Conservation (phyloP, 495 filamentous ascomycete genomes). For the Trichocladium uniseriatum region DNA sequence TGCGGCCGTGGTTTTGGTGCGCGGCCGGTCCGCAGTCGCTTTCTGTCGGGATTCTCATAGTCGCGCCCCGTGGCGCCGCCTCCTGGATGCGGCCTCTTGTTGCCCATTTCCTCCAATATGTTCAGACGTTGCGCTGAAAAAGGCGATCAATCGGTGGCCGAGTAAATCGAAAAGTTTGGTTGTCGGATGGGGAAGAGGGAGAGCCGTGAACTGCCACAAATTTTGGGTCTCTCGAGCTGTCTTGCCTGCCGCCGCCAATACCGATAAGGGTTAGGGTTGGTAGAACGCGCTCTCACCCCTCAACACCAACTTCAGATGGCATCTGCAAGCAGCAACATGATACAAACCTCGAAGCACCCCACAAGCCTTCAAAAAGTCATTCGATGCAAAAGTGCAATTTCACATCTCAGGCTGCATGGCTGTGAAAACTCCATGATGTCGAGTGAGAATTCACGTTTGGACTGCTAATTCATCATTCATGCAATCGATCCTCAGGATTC, state of each 20-base stretch:
- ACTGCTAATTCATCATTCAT: too few species aligned
- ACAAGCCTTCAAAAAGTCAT: too few species aligned
- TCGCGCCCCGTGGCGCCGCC: slow-evolving; percentile 15
- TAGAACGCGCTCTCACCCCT: too few species aligned
- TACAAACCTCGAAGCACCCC: too few species aligned
- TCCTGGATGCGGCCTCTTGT: slow-evolving; percentile 15
- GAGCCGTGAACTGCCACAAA: not conserved
- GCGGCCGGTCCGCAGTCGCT: slow-evolving; percentile 14
- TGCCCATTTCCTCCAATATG: slow-evolving; percentile 8
- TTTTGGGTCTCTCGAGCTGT: not conserved
- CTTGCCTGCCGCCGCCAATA: not conserved
- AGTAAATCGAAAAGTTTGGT: not conserved
- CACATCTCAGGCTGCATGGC: too few species aligned
- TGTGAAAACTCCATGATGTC: too few species aligned
- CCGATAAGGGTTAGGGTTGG: slow-evolving; percentile 11
- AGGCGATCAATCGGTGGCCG: not conserved
- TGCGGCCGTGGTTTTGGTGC: slow-evolving; percentile 22
- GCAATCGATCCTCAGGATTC: not conserved
- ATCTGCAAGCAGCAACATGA: too few species aligned
- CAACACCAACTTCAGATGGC: too few species aligned
- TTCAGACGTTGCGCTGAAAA: not conserved
- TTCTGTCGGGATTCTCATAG: slow-evolving; percentile 5
- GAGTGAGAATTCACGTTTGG: not conserved
- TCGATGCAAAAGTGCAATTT: too few species aligned
- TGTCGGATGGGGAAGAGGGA: not conserved